phyloP scores from a whole-genome alignment of 2,329 filamentous ascomycete species.

The Pyrenochaeta sp. region DNA sequence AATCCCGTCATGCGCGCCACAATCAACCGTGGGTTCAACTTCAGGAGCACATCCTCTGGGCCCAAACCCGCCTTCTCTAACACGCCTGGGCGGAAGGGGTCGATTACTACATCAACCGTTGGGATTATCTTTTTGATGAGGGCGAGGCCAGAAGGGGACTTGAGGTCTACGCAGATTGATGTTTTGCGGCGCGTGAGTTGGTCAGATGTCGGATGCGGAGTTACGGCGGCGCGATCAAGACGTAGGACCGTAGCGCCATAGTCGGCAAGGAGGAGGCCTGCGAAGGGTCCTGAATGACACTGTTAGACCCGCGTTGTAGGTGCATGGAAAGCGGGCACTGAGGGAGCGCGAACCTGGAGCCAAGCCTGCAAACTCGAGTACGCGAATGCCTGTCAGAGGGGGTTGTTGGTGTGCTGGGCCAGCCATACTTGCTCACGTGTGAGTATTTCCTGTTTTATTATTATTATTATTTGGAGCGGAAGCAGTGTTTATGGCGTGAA shows the following conservation, averaged over 20 bases:
- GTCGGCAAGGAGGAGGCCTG: constrained; percentile 84
- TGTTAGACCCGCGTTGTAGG: constrained; percentile 1
- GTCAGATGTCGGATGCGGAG: constrained; percentile 67
- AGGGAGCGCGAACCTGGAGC: constrained; percentile 58
- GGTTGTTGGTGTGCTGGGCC: constrained; percentile 49
- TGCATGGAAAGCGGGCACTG: background rate
- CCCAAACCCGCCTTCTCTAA: constrained; percentile 84
- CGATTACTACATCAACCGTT: constrained; percentile 81
- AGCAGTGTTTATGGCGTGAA: background rate
- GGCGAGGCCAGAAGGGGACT: constrained; percentile 68
- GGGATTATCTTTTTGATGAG: constrained; percentile 72
- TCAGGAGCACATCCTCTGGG: constrained; percentile 70
- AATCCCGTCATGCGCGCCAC: constrained; percentile 91
- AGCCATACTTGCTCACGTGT: constrained; percentile 13
- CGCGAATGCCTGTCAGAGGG: constrained; percentile 66
- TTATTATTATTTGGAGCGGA: constrained; percentile 1
- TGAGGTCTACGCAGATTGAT: constrained; percentile 82
- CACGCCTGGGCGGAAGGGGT: constrained; percentile 91
- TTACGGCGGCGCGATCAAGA: constrained; percentile 71
- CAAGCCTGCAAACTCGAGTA: constrained; percentile 72
- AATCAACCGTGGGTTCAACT: constrained; percentile 77
- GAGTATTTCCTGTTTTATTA: background rate
- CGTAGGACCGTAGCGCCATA: constrained; percentile 86
- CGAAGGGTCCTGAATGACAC: constrained; percentile 75
- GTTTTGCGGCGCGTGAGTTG: constrained; percentile 81